Evolutionary conservation across 73 alveolate species (phyloP), one percentile per base, ranked within the genome.

Genomic region (Symbiodinium pilosum): DNA sequence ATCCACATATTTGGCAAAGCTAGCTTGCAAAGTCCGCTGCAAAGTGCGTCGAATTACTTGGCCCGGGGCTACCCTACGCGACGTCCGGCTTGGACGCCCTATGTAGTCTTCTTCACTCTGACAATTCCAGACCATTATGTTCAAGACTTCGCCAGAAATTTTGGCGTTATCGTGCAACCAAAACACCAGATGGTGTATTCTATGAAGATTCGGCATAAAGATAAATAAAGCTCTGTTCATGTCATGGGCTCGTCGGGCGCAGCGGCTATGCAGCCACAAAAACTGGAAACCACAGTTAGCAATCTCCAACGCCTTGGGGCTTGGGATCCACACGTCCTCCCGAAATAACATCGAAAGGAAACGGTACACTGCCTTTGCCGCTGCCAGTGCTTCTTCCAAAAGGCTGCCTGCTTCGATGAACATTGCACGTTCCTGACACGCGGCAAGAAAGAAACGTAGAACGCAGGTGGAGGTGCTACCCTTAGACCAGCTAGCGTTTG

Each of bases 21-120:
- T 3, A 42, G 92, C 92, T 41, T 40, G 41, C 43, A 83, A 28
- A 18, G 92, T 20, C 43, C 92, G 28, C 69, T 83, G 71, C 0
- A 83, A 0, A 0, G 92, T 83, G 8, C 92, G 24, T 9, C 0
- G 64, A 0, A 40, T 8, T 4, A 52, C 92, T 24, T 14, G 42
- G 14, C 41, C 71, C 32, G 69, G 51, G 16, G 92, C 44, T 3
- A 83, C 92, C 24, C 92, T 40, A 24, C 92, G 64, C 11, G 47
- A 28, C 21, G 43, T 18, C 41, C 92, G 26, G 0, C 71, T 42
- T 0, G 92, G 92, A 11, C 51, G 44, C 4, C 92, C 92, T 2
- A 83, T 83, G 73, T 41, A 83, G 71, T 83, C 92, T 14, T 83
- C 92, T 26, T 40, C 92, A 7, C 34, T 84, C 83, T 16, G 77